Evolutionary conservation across 192 early-diverging fungal species (phyloP).

Genomic region (Gamsiella multidivaricata): DNA sequence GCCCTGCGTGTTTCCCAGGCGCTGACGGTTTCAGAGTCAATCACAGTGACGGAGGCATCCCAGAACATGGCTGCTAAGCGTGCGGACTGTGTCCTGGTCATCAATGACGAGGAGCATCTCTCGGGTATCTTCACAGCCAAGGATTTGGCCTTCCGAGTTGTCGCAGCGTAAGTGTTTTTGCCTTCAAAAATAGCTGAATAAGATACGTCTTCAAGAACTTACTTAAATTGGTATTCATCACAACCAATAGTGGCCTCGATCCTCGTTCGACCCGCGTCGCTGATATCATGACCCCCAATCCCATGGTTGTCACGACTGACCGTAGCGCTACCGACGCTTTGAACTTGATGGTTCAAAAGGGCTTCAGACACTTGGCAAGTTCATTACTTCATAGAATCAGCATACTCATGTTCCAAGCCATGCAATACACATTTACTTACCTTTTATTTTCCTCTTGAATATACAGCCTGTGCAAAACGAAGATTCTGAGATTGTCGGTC

Average conservation of each 20-base stretch:
- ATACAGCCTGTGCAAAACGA: slow-evolving; percentile 82
- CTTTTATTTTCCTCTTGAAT: slow-evolving; percentile 1
- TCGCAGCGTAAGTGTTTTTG: slow-evolving; percentile 62
- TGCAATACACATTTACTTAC: too few species aligned
- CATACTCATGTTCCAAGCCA: too few species aligned
- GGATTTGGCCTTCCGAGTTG: slow-evolving; percentile 95
- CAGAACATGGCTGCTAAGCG: slow-evolving; percentile 98
- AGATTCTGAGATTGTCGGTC: slow-evolving; percentile 85
- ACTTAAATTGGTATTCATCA: not conserved
- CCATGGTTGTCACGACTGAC: slow-evolving; percentile 88
- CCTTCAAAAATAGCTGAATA: not conserved
- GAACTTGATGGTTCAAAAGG: slow-evolving; percentile 83
- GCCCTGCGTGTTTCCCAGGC: slow-evolving; percentile 87
- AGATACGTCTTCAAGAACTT: too few species aligned
- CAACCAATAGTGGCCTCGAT: slow-evolving; percentile 64
- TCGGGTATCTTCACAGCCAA: slow-evolving; percentile 98
- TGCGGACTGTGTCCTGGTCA: slow-evolving; percentile 92
- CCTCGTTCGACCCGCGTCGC: slow-evolving; percentile 77
- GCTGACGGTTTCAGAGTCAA: slow-evolving; percentile 83
- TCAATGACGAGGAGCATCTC: slow-evolving; percentile 92
- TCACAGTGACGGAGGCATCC: slow-evolving; percentile 84
- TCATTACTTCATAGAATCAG: too few species aligned
- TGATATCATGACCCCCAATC: slow-evolving; percentile 92
- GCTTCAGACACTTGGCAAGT: slow-evolving; percentile 83
- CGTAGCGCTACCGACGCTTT: slow-evolving; percentile 84